A percentile compares a stretch with the other conserved stretches of the same genome.
These are phyloP conservation scores for Rhytidiadelphus loreus DNA, from an alignment of 225 moss, liverwort and hornwort genomes.

Conservation along the genomic window DNA sequence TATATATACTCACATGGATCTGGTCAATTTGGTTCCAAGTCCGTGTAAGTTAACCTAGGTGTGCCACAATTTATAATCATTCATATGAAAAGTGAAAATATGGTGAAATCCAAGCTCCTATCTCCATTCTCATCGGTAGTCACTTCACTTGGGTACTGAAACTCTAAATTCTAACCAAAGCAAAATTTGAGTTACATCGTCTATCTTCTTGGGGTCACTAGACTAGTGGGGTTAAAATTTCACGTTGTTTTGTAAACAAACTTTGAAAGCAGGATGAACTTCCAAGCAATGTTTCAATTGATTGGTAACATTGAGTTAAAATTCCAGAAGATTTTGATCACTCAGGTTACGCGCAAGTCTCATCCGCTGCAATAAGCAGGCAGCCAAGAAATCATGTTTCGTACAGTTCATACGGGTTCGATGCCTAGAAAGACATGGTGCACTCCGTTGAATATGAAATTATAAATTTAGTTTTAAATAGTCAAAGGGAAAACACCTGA, in stretches of 20 bases:
- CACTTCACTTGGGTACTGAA: not conserved
- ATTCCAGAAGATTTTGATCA: not conserved
- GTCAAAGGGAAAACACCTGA: not conserved
- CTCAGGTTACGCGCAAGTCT: not conserved
- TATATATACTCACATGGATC: not conserved
- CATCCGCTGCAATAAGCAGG: not conserved
- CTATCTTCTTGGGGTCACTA: not conserved
- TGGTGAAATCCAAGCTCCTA: not conserved
- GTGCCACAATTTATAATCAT: too few species aligned
- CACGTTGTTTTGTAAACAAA: too few species aligned
- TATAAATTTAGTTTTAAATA: not conserved
- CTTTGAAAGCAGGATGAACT: not conserved
- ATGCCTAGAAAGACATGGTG: not conserved
- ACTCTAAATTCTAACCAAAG: not conserved
- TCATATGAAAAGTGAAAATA: too few species aligned
- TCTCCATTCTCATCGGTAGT: not conserved
- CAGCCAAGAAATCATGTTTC: not conserved
- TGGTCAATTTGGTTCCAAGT: not conserved
- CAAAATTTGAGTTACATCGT: not conserved
- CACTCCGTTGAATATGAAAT: not conserved
- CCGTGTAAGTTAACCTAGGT: too few species aligned
- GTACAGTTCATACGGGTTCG: not conserved
- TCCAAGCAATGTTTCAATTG: not conserved
- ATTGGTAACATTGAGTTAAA: not conserved
- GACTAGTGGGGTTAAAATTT: too few species aligned